A percentile compares a stretch with the other conserved stretches of the same genome.
Evolutionary conservation across 306 rosid genomes (phyloP).

Genomic region (Cucumis sativus): DNA sequence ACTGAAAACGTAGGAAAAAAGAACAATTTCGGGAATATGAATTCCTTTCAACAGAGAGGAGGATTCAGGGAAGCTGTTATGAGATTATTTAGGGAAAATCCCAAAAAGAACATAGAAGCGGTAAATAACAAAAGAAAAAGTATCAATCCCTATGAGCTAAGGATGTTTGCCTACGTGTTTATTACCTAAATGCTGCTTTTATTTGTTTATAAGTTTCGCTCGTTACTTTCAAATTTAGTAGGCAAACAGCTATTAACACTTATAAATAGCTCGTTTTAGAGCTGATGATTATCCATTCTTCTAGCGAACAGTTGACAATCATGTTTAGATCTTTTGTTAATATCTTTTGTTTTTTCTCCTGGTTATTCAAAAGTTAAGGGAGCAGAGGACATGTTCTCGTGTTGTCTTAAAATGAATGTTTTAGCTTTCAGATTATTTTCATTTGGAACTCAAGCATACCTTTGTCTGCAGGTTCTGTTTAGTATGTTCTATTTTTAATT

Average conservation of each 20-base stretch:
- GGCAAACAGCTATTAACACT: neutral
- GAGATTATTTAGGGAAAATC: too few relatives aligned
- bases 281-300: neutral
- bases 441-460: neutral
- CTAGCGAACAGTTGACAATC: neutral
- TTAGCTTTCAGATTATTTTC: neutral
- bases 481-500: neutral
- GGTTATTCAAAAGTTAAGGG: neutral
- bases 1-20: too few relatives aligned
- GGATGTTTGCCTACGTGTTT: neutral
- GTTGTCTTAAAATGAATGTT: neutral
- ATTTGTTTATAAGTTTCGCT: neutral
- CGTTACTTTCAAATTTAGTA: neutral
- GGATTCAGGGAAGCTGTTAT: too few relatives aligned
- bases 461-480: neutral
- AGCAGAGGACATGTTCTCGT: neutral
- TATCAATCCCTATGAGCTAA: neutral
- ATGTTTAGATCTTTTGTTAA: neutral
- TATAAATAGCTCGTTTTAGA: too few relatives aligned
- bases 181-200: neutral
- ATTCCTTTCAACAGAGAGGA: too few relatives aligned
- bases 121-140: too few relatives aligned
- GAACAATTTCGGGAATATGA: too few relatives aligned
- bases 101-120: too few relatives aligned
- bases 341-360: neutral